These are phyloP conservation scores for Cladobotryum mycophilum DNA, from an alignment of 2,329 filamentous ascomycete species.

Conservation along the genomic window DNA sequence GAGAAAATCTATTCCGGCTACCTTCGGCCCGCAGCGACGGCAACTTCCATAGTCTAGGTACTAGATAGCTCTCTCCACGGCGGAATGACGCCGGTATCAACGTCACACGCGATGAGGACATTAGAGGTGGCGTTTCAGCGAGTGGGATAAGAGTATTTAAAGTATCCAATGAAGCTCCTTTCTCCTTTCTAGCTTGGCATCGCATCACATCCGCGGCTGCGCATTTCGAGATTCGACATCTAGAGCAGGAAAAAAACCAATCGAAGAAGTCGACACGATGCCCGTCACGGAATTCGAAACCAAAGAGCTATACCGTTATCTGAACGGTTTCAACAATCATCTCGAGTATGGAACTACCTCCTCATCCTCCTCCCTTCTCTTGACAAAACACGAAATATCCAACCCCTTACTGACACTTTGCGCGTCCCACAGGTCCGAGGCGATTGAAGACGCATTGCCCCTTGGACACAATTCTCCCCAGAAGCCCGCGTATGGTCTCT, in stretches of 20 bases:
- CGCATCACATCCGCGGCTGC: too few species aligned
- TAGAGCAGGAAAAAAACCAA: too few species aligned
- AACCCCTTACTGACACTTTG: neutral
- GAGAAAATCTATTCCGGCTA: neutral
- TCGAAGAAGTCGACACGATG: conserved; percentile 36
- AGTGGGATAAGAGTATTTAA: too few species aligned
- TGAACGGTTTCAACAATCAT: conserved; percentile 70
- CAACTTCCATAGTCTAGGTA: neutral
- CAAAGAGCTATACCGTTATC: conserved; percentile 62
- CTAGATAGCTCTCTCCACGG: neutral
- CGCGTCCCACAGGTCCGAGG: conserved; percentile 56
- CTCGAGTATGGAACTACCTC: conserved; percentile 52
- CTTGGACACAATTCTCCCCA: conserved; percentile 76
- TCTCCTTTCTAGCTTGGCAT: too few species aligned
- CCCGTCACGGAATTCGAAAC: conserved; percentile 43
- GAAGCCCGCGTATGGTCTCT: conserved; percentile 70
- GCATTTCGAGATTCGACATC: too few species aligned
- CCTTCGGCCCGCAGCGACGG: neutral
- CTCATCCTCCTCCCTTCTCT: neutral
- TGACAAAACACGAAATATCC: neutral
- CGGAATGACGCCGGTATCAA: neutral
- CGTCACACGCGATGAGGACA: too few species aligned
- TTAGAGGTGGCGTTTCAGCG: too few species aligned
- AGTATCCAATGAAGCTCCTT: too few species aligned
- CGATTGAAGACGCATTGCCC: conserved; percentile 66